Base-by-base conservation (phyloP, 2,329 filamentous ascomycete genomes). In the Colletotrichum sp. region DNA sequence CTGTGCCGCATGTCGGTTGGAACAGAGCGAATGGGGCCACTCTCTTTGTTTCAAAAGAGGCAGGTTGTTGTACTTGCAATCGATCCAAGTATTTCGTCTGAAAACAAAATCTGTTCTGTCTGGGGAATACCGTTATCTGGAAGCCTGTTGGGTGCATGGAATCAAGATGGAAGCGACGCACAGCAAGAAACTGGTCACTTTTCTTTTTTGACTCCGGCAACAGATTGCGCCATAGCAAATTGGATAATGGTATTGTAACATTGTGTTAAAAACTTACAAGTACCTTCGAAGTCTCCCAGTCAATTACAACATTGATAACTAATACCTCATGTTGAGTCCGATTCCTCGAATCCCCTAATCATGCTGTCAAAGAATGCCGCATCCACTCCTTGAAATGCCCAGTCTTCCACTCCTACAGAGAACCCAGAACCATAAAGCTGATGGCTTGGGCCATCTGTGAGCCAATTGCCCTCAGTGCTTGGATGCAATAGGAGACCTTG, bases 361-460 rank as follows among this genome's bases (percentile, higher is more conserved):
- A 73, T 69, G 21, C 65, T 80, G 67, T 82, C 79, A 43, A 82
- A 82, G 26, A 84, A 83, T 5, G 82, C 82, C 73, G 80, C 79
- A 69, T 84, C 82, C 7, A 84, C 80, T 18, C 82, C 82, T 73
- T 84, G 81, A 34, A 84, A 82, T 0, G 79, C 78, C 82, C 82
- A 84, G 55, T 84, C 82, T 63, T 84, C 81, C 14, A 74, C 64
- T 5, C 75, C 77, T 4, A 78, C 79, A 4, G 80, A 65, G 21
- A 80, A 28, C 5, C 71, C 74, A 9, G 80, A 78, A 16, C 70
- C 67, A 30, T 70, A 26, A 16, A 58, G 13, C 21, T 61, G 55
- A 16, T 26, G 10, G 13, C 67, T 26, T 8, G 18, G 28, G 4
- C 24, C 26, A 5, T 56, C 68, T 24, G 16, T 26, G 7, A 52